Base-by-base conservation (phyloP, 2,329 filamentous ascomycete species). In the Fusarium proliferatum region DNA sequence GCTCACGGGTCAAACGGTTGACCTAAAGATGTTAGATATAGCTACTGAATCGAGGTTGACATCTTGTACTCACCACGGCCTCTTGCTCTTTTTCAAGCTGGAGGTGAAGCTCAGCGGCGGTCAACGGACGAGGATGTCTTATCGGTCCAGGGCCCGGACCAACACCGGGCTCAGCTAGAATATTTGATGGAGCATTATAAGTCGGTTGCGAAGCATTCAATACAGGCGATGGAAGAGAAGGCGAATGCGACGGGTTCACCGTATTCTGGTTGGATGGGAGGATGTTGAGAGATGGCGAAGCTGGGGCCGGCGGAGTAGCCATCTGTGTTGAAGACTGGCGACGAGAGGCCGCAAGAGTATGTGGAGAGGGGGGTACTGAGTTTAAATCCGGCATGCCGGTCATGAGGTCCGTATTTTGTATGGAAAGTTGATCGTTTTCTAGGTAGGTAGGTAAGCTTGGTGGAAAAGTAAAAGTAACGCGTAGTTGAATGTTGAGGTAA, bases 31-130 rank as follows among this genome's bases (percentile, higher is more conserved):
- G 13, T 66, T n/a, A 71, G 53, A 48, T 33, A 36, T 9, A 17
- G n/a, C 17, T 28, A 6, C 28, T 1, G 3, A 42, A 28, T 6
- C 10, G 1, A 10, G 9, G 2, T 42, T 12, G 23, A 9, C 28
- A 16, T 36, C 15, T 8, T 4, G 13, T 41, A 56, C 90, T 73
- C 87, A 96, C 95, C 78, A 98, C 92, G 41, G 95, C 94, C 82
- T 98, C 96, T 78, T 98, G 95, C 80, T 98, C 96, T 82, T 97
- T 96, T 83, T 98, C 96, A 33, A 98, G 87, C 84, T 97, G 91
- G 67, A 93, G 87, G 82, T 98, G 95, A 69, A 98, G 87, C 81
- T 98, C 96, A 7, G 94, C 93, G 3, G 94, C 92, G 0, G 96
- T 98, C 81, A 98, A 85, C 7, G 95, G 95, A 41, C 94, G 89